Evolutionary conservation across 2,329 filamentous ascomycete genomes (phyloP).

Genomic region (Alternaria longipes): DNA sequence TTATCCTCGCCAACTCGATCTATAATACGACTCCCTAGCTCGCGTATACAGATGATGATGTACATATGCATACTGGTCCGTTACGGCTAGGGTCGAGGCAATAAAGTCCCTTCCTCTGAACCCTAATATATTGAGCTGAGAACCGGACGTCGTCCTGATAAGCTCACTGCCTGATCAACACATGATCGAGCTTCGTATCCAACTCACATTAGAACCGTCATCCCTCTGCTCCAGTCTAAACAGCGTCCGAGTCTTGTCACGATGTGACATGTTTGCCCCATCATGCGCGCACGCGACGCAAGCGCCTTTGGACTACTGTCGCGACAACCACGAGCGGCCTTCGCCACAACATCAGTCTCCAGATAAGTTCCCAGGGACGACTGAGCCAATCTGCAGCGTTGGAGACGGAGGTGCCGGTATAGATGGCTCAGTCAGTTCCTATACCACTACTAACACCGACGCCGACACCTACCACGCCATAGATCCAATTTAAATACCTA

Average conservation of each 20-base stretch:
- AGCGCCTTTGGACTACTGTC: background rate
- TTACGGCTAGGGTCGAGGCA: too few species aligned
- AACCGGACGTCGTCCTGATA: too few species aligned
- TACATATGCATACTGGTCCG: too few species aligned
- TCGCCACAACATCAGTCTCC: background rate
- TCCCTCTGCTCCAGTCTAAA: background rate
- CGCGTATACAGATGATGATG: too few species aligned
- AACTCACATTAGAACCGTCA: background rate
- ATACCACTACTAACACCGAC: too few species aligned
- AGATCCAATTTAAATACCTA: background rate
- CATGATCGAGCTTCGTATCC: background rate
- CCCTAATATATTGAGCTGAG: too few species aligned
- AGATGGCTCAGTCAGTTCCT: too few species aligned
- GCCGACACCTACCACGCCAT: background rate
- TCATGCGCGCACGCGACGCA: background rate
- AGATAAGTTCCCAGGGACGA: background rate
- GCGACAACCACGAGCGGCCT: background rate
- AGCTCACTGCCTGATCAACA: background rate
- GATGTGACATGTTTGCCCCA: background rate
- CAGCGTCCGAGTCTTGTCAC: background rate
- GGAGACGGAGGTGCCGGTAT: too few species aligned
- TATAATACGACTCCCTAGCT: too few species aligned
- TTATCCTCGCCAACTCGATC: too few species aligned
- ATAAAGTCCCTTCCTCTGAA: too few species aligned
- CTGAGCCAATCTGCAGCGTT: background rate